These are phyloP conservation scores for Acer campestre DNA, from an alignment of 345 rosid species.

Conservation along the genomic window DNA sequence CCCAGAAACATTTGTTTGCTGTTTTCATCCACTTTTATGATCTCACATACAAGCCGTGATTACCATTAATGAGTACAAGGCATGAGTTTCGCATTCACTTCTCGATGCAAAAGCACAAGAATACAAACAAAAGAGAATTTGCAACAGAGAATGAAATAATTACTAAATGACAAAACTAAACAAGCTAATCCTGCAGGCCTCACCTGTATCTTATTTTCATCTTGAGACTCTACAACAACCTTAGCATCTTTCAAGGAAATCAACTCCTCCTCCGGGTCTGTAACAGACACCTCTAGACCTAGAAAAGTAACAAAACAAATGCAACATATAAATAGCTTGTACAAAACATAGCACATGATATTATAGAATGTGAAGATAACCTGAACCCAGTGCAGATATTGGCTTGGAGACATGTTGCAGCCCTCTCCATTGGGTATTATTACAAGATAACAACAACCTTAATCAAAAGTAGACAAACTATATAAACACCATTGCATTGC, in stretches of 20 bases:
- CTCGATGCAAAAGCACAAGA: too few species aligned
- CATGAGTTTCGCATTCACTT: too few species aligned
- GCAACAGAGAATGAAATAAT: too few species aligned
- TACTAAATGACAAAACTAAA: too few species aligned
- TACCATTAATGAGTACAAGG: too few species aligned
- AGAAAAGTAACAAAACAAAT: conserved; percentile 12
- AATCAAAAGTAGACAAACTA: not conserved
- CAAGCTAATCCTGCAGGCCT: not conserved
- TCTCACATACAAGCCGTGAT: too few species aligned
- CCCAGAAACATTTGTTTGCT: too few species aligned
- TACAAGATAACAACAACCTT: conserved; percentile 23
- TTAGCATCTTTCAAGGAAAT: conserved; percentile 49
- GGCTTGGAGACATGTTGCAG: conserved; percentile 28
- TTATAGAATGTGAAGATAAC: conserved; percentile 21
- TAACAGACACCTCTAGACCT: conserved; percentile 58
- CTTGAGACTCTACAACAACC: conserved; percentile 49
- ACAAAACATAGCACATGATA: not conserved
- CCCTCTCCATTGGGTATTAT: not conserved
- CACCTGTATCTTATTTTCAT: conserved; percentile 55
- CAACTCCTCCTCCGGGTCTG: conserved; percentile 46
- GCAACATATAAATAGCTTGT: not conserved
- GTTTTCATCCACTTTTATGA: too few species aligned
- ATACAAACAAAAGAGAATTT: too few species aligned
- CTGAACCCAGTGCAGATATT: conserved; percentile 49
- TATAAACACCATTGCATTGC: not conserved